Evolutionary conservation across 768 basidiomycete species (phyloP).

Genomic region (Xerocomellus intermedius): DNA sequence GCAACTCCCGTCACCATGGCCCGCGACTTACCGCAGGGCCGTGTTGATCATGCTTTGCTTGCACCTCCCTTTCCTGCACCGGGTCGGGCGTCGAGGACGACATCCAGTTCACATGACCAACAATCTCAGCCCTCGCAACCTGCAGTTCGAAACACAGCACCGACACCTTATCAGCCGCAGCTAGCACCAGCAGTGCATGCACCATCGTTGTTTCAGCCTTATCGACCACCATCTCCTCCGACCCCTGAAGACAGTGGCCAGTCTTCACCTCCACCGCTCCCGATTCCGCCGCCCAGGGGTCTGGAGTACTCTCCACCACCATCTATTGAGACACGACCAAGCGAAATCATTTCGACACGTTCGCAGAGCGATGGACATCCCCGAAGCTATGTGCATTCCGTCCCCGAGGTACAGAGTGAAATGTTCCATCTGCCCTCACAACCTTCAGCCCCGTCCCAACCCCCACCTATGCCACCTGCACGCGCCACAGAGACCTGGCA

Average conservation of each 20-base stretch:
- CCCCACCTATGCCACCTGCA: neutral
- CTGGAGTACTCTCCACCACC: slow-evolving; percentile 20
- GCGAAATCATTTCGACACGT: slow-evolving; percentile 26
- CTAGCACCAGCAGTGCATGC: slow-evolving; percentile 8
- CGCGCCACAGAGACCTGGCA: slow-evolving; percentile 6
- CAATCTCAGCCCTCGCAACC: slow-evolving; percentile 14
- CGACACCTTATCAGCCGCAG: slow-evolving; percentile 17
- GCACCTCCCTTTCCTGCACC: slow-evolving; percentile 29
- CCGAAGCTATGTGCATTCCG: neutral
- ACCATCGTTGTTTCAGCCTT: slow-evolving; percentile 26
- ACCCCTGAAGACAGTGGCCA: slow-evolving; percentile 14
- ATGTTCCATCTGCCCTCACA: slow-evolving; percentile 24
- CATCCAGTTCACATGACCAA: slow-evolving; percentile 24
- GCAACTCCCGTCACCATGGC: slow-evolving; percentile 24
- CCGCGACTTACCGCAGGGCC: slow-evolving; percentile 24
- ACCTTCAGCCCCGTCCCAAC: neutral
- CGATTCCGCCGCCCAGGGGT: slow-evolving; percentile 28
- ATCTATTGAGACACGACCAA: slow-evolving; percentile 24
- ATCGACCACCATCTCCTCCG: slow-evolving; percentile 22
- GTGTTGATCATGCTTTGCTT: slow-evolving; percentile 25
- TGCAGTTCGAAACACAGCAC: slow-evolving; percentile 5
- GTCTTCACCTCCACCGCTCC: slow-evolving; percentile 31
- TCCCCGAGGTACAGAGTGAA: slow-evolving; percentile 22
- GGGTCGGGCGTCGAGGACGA: slow-evolving; percentile 23
- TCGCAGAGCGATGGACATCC: slow-evolving; percentile 8